Base-by-base conservation (phyloP, 2,329 filamentous ascomycete species). In the Trichoderma arundinaceum region DNA sequence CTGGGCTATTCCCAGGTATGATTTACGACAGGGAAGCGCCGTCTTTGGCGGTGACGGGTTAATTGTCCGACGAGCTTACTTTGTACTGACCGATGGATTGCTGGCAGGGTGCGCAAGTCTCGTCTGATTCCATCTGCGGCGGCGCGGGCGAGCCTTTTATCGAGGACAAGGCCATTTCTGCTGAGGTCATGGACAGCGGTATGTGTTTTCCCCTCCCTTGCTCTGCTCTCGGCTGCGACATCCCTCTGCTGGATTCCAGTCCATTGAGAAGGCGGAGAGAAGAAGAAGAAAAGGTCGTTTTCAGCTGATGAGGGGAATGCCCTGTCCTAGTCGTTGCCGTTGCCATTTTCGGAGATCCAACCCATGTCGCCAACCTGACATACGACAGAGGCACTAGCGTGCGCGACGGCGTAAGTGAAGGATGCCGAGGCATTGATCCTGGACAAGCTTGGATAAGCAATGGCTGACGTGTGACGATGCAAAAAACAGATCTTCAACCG, bases 1-100 rank as follows among this genome's bases (percentile, higher is more conserved):
- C 54, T 81, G 51, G 79, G 79, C 1, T 81, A 78, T 66, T 81
- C 79, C 1, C 79, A 81, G 74, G 77, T 76, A 66, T 33, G 71
- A 57, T 9, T 7, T 12, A 5, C 17, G 32, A 46, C 1, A 4
- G 8, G 41, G 17, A n/a, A 7, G 38, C 33, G 9, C 35, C 10
- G 7, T 38, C 7, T 38, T 5, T 41, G 15, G 33, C n/a, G 28
- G 13, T 32, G 49, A 63, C 17, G 22, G 39, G 22, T 22, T 44
- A 53, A 28, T 13, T 33, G 28, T 28, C 7, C n/a, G 22, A 19
- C 53, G 19, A 32, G 28, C 8, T 53, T 4, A 39, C 10, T 41
- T n/a, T 48, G 15, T 19, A 39, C 54, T 65, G 15, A 62, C 41
- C 41, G 48, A 32, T 56, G 10, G 10, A 32, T 33, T 33, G 19